Evolutionary conservation across 1,284 basidiomycete genomes (phyloP).

Genomic region (Ustilago bromivora): DNA sequence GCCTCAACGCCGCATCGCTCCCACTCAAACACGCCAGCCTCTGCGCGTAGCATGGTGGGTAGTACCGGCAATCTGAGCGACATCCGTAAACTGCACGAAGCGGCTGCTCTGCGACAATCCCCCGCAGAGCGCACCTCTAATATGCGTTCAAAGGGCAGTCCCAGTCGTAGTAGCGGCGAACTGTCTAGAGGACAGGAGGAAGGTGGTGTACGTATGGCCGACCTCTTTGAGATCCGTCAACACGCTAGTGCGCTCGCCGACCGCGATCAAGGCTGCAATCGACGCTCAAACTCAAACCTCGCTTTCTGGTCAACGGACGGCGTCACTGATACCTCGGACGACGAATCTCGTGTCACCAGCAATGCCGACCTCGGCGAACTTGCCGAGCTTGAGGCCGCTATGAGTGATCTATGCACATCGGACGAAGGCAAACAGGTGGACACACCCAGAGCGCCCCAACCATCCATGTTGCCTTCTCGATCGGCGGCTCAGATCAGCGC

Average conservation of each 20-base stretch:
- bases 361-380: conserved; percentile 46
- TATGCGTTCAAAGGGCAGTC: conserved; percentile 20
- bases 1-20: conserved; percentile 40
- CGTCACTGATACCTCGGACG: conserved; percentile 40
- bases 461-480: conserved; percentile 26
- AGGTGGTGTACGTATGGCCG: conserved; percentile 31
- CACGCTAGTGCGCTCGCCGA: conserved; percentile 4
- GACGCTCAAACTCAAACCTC: neutral
- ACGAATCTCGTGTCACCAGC: conserved; percentile 52
- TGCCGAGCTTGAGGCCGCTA: conserved; percentile 41
- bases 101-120: conserved; percentile 36
- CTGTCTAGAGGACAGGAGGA: neutral
- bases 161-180: neutral
- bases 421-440: conserved; percentile 31
- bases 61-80: conserved; percentile 58
- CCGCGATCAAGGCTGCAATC: neutral
- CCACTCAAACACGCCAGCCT: conserved; percentile 17
- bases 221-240: conserved; percentile 41
- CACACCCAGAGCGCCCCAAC: conserved; percentile 25
- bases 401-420: conserved; percentile 36
- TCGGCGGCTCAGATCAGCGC: conserved; percentile 24
- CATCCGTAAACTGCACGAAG: conserved; percentile 54
- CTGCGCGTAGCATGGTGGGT: conserved; percentile 35
- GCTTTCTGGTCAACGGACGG: conserved; percentile 24
- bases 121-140: conserved; percentile 27